Percentiles rank a stretch among this genome's conserved stretches.
phyloP scores from a whole-genome alignment of 192 early-diverging fungal genomes.

The Ambispora gerdemannii region DNA sequence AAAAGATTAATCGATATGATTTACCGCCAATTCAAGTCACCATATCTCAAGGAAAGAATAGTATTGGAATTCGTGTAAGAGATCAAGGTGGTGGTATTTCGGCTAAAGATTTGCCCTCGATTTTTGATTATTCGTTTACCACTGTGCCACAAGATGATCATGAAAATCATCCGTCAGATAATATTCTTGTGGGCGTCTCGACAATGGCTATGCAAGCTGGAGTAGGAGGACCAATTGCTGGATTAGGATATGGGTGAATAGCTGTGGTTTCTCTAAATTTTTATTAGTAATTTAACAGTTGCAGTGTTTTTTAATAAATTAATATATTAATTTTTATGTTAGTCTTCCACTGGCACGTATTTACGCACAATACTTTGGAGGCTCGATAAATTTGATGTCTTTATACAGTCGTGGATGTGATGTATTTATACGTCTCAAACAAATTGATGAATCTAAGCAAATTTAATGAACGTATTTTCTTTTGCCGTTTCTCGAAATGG shows the following conservation, averaged over 20 bases:
- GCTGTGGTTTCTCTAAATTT: background rate
- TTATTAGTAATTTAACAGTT: background rate
- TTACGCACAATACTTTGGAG: slow-evolving; percentile 93
- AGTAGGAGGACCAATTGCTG: slow-evolving; percentile 90
- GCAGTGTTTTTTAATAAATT: background rate
- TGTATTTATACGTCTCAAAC: slow-evolving; percentile 83
- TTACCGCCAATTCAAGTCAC: slow-evolving; percentile 85
- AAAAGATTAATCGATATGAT: slow-evolving; percentile 45
- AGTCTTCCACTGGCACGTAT: slow-evolving; percentile 85
- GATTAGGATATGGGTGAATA: slow-evolving; percentile 47
- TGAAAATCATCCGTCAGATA: slow-evolving; percentile 37
- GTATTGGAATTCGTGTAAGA: slow-evolving; percentile 79
- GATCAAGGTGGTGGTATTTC: slow-evolving; percentile 93
- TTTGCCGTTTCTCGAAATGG: too few relatives aligned
- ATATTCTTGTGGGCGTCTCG: slow-evolving; percentile 72
- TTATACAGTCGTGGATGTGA: slow-evolving; percentile 90
- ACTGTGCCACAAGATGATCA: slow-evolving; percentile 73
- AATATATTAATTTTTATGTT: slow-evolving; percentile 30
- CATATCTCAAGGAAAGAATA: slow-evolving; percentile 70
- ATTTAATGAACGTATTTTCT: too few relatives aligned
- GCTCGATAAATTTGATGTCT: slow-evolving; percentile 76
- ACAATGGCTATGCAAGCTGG: slow-evolving; percentile 82
- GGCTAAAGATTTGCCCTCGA: slow-evolving; percentile 63
- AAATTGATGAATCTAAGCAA: slow-evolving; percentile 74
- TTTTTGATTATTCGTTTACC: slow-evolving; percentile 94